Evolutionary conservation across 495 filamentous ascomycete species (phyloP).

Genomic region (Lineolata rhizophorae): DNA sequence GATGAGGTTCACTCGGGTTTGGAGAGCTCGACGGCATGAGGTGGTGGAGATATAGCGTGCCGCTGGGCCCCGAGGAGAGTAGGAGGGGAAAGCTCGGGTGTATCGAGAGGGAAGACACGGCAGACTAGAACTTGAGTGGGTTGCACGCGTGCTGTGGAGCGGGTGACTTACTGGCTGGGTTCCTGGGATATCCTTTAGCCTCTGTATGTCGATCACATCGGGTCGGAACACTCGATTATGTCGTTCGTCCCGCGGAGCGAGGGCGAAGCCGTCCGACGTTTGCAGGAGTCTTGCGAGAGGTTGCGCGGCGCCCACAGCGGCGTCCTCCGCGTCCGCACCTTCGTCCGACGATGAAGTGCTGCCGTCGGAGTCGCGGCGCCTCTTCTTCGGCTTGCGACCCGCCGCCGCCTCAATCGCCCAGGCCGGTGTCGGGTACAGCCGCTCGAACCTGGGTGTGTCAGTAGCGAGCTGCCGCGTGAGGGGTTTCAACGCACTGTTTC

Average conservation of each 20-base stretch:
- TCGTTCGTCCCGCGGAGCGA: constrained; percentile 7
- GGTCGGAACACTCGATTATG: constrained; percentile 49
- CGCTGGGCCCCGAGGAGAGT: constrained; percentile 67
- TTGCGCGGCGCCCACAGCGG: constrained; percentile 34
- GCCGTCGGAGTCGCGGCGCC: constrained; percentile 4
- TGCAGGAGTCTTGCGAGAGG: constrained; percentile 60
- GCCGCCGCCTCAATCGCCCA: constrained; percentile 35
- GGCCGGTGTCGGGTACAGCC: constrained; percentile 54
- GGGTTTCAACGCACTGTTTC: constrained; percentile 28
- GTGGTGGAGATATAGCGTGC: constrained; percentile 72
- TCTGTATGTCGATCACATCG: constrained; percentile 69
- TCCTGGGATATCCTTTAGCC: constrained; percentile 40
- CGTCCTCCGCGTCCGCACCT: constrained; percentile 30
- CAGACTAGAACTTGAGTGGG: constrained; percentile 26
- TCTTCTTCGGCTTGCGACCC: constrained; percentile 7
- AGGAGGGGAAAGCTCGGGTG: constrained; percentile 75
- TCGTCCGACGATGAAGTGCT: constrained; percentile 16
- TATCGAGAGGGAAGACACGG: constrained; percentile 66
- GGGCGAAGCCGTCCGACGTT: constrained; percentile 14
- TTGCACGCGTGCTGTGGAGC: not conserved
- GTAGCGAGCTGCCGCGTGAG: not conserved
- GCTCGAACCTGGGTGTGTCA: constrained; percentile 23
- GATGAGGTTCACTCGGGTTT: constrained; percentile 47
- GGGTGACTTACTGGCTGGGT: constrained; percentile 30
- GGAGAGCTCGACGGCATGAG: constrained; percentile 26